Evolutionary conservation across 2,329 filamentous ascomycete genomes (phyloP), one percentile per base, ranked within the genome.

Genomic region (Triangularia verruculosa): DNA sequence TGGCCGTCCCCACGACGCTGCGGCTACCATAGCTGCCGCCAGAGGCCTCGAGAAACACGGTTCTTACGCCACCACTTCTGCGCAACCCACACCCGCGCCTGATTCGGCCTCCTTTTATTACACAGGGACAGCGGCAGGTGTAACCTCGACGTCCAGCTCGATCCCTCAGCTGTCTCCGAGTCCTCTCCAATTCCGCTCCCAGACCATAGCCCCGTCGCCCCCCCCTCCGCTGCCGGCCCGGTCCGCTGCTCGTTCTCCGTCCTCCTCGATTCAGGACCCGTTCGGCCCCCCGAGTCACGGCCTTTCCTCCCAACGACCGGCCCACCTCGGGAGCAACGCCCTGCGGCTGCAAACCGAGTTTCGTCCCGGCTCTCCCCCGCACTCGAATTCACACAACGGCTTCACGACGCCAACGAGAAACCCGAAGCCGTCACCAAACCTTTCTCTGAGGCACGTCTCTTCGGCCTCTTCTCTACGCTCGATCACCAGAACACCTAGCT

Each of bases 401-500:
- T 67, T 66, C 54, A 69, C 69, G 25, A 72, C 73, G 5, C 72
- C 72, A 20, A 67, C 67, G 13, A 66, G 54, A 22, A 47, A 62
- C 8, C 32, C 61, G 17, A 67, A 59, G 28, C 67, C 64, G 4
- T 47, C 39, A 3, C 64, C 66, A 3, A 60, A 66, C 6, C 61
- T 70, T 24, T 68, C 66, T 43, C 69, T 80, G 28, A 75, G 77
- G 32, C 77, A 75, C 67, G 78, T 79, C 65, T 70, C 75, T 9
- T 82, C 80, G 0, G 72, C 75, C 4, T 77, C 82, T 20, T 82
- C 77, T 30, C 72, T 86, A n/a, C 77, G 76, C 55, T 82, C 82
- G 5, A 72, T 87, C 17, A 83, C 83, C 22, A 79, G 86, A 69
- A 88, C 86, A 0, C 86, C 86, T 2, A 89, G 86, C 71, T 74